These are phyloP conservation scores for Lactarius akahatsu DNA, from an alignment of 768 basidiomycete genomes.

Conservation along the genomic window DNA sequence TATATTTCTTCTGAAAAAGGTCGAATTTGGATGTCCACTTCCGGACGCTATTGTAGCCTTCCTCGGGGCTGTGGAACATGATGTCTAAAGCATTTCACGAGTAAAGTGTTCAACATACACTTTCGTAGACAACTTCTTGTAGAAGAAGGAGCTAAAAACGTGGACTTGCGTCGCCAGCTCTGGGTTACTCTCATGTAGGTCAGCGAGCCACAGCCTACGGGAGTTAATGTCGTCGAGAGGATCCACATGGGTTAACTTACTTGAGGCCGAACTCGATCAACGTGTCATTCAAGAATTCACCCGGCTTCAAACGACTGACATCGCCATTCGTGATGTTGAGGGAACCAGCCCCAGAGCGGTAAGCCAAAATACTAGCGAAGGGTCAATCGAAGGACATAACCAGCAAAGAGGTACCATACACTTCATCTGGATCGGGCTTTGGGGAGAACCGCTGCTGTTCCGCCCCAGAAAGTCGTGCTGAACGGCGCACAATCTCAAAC, in stretches of 20 bases:
- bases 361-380: conserved; percentile 62
- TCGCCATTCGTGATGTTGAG: conserved; percentile 84
- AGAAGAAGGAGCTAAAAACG: conserved; percentile 97
- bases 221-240: conserved; percentile 6
- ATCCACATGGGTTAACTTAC: conserved; percentile 44
- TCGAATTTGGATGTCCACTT: conserved; percentile 94
- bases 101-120: conserved; percentile 41
- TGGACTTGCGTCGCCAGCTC: conserved; percentile 72
- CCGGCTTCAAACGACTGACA: conserved; percentile 65
- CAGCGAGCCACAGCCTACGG: conserved; percentile 65
- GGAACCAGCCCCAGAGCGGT: conserved; percentile 70
- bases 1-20: conserved; percentile 86
- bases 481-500: conserved; percentile 22
- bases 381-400: not conserved
- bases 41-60: conserved; percentile 79
- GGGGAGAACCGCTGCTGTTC: conserved; percentile 18
- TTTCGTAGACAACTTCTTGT: conserved; percentile 84
- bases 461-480: conserved; percentile 24
- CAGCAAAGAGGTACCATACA: conserved; percentile 11
- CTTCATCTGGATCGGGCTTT: conserved; percentile 26
- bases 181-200: conserved; percentile 54
- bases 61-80: conserved; percentile 42
- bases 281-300: conserved; percentile 93
- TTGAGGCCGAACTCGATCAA: conserved; percentile 95
- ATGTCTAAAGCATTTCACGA: not conserved